Conservation (phyloP, 768 basidiomycete species). For the Phlebiopsis gigantea region DNA sequence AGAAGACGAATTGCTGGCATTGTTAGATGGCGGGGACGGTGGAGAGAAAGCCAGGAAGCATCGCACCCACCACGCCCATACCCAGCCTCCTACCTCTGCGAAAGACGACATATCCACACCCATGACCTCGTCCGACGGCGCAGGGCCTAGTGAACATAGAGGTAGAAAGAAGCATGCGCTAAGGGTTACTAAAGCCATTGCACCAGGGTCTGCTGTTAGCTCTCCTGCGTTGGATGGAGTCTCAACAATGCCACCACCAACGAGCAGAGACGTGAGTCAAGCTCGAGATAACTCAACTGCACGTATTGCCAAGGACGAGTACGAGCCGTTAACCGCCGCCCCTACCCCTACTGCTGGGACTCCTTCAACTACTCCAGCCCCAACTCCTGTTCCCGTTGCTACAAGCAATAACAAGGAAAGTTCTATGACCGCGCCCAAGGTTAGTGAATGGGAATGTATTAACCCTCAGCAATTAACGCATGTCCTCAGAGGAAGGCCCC, state of each 20-base stretch:
- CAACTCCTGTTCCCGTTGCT: neutral
- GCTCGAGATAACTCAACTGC: neutral
- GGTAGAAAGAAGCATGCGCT: neutral
- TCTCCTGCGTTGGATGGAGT: neutral
- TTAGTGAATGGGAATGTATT: neutral
- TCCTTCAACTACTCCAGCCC: neutral
- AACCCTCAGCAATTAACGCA: neutral
- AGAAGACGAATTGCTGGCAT: constrained; percentile 60
- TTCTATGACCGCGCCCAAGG: neutral
- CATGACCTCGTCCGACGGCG: neutral
- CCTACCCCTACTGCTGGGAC: neutral
- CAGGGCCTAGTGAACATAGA: neutral
- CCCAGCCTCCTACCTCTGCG: neutral
- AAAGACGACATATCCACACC: neutral
- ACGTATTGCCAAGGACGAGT: neutral
- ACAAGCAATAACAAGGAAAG: neutral
- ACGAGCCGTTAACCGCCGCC: neutral
- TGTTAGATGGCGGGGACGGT: constrained; percentile 49
- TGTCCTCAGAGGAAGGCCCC: constrained; percentile 19
- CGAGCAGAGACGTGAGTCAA: constrained; percentile 1
- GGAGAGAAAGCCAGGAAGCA: neutral
- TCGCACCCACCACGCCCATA: neutral
- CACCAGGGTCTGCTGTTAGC: neutral
- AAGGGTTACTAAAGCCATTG: neutral
- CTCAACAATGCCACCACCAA: neutral